phyloP scores from a whole-genome alignment of 2,329 filamentous ascomycete genomes.

The Ceratocystis papillata region DNA sequence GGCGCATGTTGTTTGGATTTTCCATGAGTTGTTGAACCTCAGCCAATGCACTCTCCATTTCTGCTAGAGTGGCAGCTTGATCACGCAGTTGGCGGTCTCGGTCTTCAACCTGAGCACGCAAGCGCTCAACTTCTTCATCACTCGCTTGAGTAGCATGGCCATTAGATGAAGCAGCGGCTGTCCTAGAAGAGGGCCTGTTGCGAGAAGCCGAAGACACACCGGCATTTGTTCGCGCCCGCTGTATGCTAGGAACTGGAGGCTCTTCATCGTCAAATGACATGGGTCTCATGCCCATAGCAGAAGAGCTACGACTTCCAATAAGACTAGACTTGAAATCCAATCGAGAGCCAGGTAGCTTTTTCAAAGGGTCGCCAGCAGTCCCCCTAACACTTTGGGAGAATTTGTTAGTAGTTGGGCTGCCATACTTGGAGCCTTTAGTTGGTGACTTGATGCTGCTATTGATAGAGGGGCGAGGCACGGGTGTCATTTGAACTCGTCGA shows the following conservation, averaged over 20 bases:
- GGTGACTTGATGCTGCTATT: conserved; percentile 38
- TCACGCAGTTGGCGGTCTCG: conserved; percentile 81
- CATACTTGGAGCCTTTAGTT: conserved; percentile 41
- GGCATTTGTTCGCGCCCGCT: conserved; percentile 36
- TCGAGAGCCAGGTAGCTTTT: conserved; percentile 39
- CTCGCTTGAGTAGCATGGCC: conserved; percentile 47
- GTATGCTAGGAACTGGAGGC: conserved; percentile 22
- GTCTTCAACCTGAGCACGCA: conserved; percentile 67
- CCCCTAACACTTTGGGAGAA: conserved; percentile 55
- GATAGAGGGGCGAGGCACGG: conserved; percentile 44
- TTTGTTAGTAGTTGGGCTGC: conserved; percentile 42
- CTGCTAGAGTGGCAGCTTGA: conserved; percentile 66
- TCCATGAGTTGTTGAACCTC: conserved; percentile 64
- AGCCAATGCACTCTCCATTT: conserved; percentile 82
- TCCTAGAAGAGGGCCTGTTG: conserved; percentile 35
- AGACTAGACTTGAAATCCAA: conserved; percentile 39
- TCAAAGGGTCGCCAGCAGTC: conserved; percentile 50
- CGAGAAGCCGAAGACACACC: conserved; percentile 46
- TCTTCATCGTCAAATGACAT: conserved; percentile 48
- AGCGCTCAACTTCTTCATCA: conserved; percentile 61
- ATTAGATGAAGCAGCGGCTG: conserved; percentile 37
- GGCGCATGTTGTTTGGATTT: conserved; percentile 38
- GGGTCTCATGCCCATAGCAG: conserved; percentile 43
- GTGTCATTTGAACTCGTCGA: conserved; percentile 55
- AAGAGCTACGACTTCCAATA: conserved; percentile 47